These are phyloP conservation scores for Chalaropsis thielavioides DNA, from an alignment of 2,329 filamentous ascomycete species.

Conservation along the genomic window DNA sequence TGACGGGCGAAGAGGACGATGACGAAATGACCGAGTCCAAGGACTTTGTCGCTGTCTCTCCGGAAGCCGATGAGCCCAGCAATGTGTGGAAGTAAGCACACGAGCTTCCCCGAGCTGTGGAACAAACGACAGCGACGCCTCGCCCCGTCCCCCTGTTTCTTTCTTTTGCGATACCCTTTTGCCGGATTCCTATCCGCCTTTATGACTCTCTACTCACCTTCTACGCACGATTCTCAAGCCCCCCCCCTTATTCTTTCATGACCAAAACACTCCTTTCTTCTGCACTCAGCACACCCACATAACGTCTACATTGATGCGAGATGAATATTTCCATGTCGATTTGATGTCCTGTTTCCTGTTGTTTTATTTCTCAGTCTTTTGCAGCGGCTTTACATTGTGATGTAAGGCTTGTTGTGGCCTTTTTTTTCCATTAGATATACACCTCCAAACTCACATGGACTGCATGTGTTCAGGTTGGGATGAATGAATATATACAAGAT, in stretches of 20 bases:
- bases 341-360: not conserved
- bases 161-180: not conserved
- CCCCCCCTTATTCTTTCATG: not conserved
- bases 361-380: not conserved
- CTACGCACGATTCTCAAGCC: not conserved
- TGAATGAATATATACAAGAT: not conserved
- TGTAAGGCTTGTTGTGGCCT: not conserved
- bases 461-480: not conserved
- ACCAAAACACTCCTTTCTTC: not conserved
- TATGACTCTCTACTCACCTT: not conserved
- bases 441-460: not conserved
- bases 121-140: not conserved
- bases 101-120: not conserved
- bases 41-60: constrained; percentile 39
- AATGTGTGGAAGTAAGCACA: constrained; percentile 26
- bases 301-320: not conserved
- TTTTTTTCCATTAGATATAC: not conserved
- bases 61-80: constrained; percentile 22
- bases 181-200: not conserved
- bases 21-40: constrained; percentile 22
- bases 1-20: not conserved
- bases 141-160: not conserved
- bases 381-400: not conserved
- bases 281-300: not conserved
- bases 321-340: not conserved